Base-by-base conservation (phyloP, 352 stramenopile species). In the Phytophthora hybrid region DNA sequence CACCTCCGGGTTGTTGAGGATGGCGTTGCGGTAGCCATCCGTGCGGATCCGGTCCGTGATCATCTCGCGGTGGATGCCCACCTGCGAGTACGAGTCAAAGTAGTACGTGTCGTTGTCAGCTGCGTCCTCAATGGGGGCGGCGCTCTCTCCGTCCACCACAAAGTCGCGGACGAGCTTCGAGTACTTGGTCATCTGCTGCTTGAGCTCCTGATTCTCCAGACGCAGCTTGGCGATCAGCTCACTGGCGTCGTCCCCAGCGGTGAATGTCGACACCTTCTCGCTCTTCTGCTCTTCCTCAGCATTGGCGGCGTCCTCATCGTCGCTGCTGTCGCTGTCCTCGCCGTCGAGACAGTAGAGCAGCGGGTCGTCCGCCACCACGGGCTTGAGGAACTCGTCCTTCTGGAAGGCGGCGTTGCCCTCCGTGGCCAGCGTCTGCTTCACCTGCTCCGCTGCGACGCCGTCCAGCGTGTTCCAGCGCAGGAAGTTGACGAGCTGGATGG, bases 21-120 rank as follows among this genome's bases (percentile, higher is more conserved):
- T 99, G 21, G 97, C 96, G 75, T 99, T 98, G 80, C 98, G 95
- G 81, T 99, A 99, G 13, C 92, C 98, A 59, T 97, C 82, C 39
- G 98, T 99, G 49, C 98, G 95, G 13, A 99, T 93, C 16, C 66
- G 74, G 70, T 95, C 89, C 32, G 85, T 93, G 79, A 95, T 93
- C 89, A 95, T 95, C 83, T 99, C 97, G 78, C 99, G 96, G 78
- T 99, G 97, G 78, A 99, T 99, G 37, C 95, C 93, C 79, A 99
- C 97, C 69, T 99, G 97, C 51, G 96, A 98, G 81, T 99, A 99
- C 60, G 95, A 99, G 80, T 99, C 96, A 62, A 99, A 99, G 82
- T 99, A 99, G 80, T 99, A 99, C 75, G 89, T 94, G 73, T 95
- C 87, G 56, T 94, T 94, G 72, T 96, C 88, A 0, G 77, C 82